These are phyloP conservation scores for Cordyceps sp. DNA, from an alignment of 2,329 filamentous ascomycete species.

Conservation along the genomic window DNA sequence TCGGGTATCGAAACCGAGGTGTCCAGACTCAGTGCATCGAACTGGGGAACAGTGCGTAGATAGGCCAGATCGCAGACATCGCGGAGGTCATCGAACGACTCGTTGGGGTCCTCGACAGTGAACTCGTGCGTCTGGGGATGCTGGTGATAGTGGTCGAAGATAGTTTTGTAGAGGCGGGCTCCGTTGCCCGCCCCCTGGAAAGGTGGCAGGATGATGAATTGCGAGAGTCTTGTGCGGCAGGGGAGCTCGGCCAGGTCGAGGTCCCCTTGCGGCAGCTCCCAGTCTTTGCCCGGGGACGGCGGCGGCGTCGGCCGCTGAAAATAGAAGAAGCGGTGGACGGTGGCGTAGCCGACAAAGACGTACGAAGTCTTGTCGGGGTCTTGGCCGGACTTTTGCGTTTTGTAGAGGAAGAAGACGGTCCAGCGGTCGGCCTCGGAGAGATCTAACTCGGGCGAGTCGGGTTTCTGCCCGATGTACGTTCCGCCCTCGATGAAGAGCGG, in stretches of 20 bases:
- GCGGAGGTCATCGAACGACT: constrained; percentile 65
- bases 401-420: constrained; percentile 80
- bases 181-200: constrained; percentile 74
- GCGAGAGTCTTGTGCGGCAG: constrained; percentile 71
- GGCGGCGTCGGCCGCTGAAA: constrained; percentile 32
- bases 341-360: constrained; percentile 75
- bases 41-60: constrained; percentile 41
- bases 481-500: constrained; percentile 88
- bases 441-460: constrained; percentile 37
- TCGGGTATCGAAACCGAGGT: constrained; percentile 29
- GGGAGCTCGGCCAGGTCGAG: constrained; percentile 44
- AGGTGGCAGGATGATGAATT: constrained; percentile 80
- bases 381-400: constrained; percentile 33
- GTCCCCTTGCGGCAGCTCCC: constrained; percentile 27
- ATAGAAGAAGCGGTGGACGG: constrained; percentile 73
- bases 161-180: constrained; percentile 60
- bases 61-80: constrained; percentile 57
- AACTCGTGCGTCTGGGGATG: constrained; percentile 61
- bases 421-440: constrained; percentile 65
- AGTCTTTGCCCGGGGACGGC: constrained; percentile 19
- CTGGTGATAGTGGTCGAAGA: constrained; percentile 54
- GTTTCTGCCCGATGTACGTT: constrained; percentile 43
- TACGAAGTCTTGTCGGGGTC: constrained; percentile 41
- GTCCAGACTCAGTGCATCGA: constrained; percentile 39
- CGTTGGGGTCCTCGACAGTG: constrained; percentile 87